Evolutionary conservation across 2,329 filamentous ascomycete genomes (phyloP), one percentile per base, ranked within the genome.

Genomic region (Trichoderma guizhouense): DNA sequence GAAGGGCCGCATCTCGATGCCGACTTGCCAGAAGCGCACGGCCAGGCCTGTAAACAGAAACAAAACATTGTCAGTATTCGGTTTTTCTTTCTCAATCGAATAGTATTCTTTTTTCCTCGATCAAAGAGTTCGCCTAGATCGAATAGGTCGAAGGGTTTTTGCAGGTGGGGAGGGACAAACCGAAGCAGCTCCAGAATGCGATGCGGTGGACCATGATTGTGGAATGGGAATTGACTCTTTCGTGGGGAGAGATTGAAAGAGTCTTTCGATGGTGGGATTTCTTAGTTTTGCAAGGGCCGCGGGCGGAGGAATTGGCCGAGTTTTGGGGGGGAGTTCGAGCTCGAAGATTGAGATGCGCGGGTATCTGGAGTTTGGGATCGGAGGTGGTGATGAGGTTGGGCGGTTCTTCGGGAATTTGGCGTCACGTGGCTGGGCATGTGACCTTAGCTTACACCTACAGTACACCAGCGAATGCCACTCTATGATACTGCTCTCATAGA

Each of bases 1-100:
- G 83, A 98, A 91, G 67, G 95, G 96, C 74, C 95, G 94, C 94
- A 97, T 97, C 86, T 99, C 94, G 82, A 99, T 96, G 80, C 95
- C 96, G 82, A 99, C 91, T 84, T 98, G 96, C 93, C 95, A 98
- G 83, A 96, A 89, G 78, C 95, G 93, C 80, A 95, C 92, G 80
- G 93, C 94, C 79, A 98, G 85, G 87, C 96, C 96, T 99, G 5
- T n/a, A 7, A 43, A 1, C 21, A 18, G 57, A 28, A 30, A 5
- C n/a, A 39, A 32, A 30, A 51, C n/a, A 30, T 34, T n/a, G 15
- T n/a, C 5, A 28, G 55, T 1, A 30, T 21, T 15, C 1, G 1
- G 15, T n/a, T 30, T 9, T 34, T 34, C 1, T 12, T 15, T 36
- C 30, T 30, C 15, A 5, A 34, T 39, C 36, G 3, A 7, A 39